Percentiles rank a stretch among this genome's conserved stretches.
These are phyloP conservation scores for Plasmodium fragile DNA, from an alignment of 169 alveolate genomes.

Conservation along the genomic window DNA sequence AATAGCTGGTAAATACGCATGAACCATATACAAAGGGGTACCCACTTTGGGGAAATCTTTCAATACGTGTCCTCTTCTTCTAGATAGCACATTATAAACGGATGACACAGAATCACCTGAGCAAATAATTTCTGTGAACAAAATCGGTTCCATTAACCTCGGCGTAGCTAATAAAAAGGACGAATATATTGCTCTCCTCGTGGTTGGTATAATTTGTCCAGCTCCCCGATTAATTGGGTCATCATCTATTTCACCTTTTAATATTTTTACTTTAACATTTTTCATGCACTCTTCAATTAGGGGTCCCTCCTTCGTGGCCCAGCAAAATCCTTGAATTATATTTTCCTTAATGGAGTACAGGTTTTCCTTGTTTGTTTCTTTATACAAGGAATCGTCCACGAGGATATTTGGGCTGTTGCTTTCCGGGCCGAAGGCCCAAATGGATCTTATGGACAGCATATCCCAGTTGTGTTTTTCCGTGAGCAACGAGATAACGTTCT, in stretches of 20 bases:
- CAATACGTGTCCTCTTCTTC: constrained; percentile 93
- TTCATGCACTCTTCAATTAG: constrained; percentile 97
- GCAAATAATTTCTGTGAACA: constrained; percentile 95
- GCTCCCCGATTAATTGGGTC: constrained; percentile 96
- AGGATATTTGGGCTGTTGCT: constrained; percentile 94
- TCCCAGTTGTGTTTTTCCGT: constrained; percentile 96
- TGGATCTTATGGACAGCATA: constrained; percentile 93
- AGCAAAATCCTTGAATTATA: constrained; percentile 97
- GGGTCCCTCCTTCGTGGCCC: constrained; percentile 99
- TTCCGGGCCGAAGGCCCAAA: constrained; percentile 99
- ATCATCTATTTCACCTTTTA: constrained; percentile 90
- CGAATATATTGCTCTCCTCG: constrained; percentile 97
- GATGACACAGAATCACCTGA: constrained; percentile 98
- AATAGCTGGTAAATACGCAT: constrained; percentile 97
- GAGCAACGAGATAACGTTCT: constrained; percentile 81
- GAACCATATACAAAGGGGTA: constrained; percentile 94
- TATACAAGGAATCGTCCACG: constrained; percentile 96
- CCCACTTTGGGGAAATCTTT: constrained; percentile 95
- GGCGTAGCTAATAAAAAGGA: constrained; percentile 99
- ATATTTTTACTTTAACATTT: constrained; percentile 92
- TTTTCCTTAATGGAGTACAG: constrained; percentile 87
- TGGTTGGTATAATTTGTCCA: constrained; percentile 99
- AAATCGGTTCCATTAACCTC: constrained; percentile 98
- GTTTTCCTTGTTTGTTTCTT: constrained; percentile 90
- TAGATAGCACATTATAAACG: constrained; percentile 93